phyloP scores from a whole-genome alignment of 202 grass and related monocot species.

The Digitaria exilis region DNA sequence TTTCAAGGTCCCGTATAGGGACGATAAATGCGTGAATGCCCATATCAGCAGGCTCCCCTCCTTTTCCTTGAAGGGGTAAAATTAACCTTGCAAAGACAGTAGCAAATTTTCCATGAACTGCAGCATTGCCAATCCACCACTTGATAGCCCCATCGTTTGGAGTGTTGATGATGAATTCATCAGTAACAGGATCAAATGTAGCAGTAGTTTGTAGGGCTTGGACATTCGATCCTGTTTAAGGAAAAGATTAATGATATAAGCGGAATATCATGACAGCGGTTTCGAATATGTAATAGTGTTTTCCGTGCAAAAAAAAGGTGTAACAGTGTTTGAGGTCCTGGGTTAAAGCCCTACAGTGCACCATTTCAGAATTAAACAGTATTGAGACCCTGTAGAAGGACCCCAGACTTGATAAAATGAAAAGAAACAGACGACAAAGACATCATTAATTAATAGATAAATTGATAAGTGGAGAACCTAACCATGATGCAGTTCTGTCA shows the following conservation, averaged over 20 bases:
- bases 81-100: conserved; percentile 93
- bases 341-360: background rate
- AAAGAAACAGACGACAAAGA: background rate
- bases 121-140: conserved; percentile 99
- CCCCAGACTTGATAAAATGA: background rate
- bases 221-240: conserved; percentile 78
- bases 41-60: conserved; percentile 82
- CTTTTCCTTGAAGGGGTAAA: conserved; percentile 86
- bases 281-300: conserved; percentile 25
- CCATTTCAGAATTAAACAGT: background rate
- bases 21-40: conserved; percentile 93
- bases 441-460: background rate
- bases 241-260: conserved; percentile 10
- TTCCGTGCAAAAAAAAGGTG: too few relatives aligned
- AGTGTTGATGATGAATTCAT: conserved; percentile 90
- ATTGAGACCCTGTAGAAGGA: background rate
- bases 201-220: conserved; percentile 95
- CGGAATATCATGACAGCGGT: background rate
- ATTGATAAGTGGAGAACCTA: conserved; percentile 41
- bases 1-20: conserved; percentile 84
- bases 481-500: conserved; percentile 99
- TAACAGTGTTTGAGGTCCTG: conserved; percentile 10
- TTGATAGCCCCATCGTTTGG: conserved; percentile 98
- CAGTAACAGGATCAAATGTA: conserved; percentile 90
- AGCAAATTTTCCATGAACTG: conserved; percentile 89